Percentiles rank a stretch among this genome's conserved stretches.
Evolutionary conservation across 2,329 filamentous ascomycete genomes (phyloP).

Genomic region (Aspergillus vadensis): DNA sequence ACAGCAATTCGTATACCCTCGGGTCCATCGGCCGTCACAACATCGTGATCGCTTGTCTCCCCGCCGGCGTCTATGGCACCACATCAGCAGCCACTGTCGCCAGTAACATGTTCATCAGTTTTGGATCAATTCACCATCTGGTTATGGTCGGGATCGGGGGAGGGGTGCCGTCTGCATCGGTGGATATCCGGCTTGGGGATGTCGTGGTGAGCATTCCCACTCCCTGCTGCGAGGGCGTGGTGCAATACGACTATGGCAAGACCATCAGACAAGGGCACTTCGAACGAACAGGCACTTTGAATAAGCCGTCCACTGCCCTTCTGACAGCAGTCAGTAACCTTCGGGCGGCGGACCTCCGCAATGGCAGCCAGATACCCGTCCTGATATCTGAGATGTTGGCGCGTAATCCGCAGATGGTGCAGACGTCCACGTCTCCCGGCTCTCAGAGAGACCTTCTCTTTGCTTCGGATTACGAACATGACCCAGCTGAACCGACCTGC

Average conservation of each 20-base stretch:
- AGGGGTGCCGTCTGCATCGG: constrained; percentile 7
- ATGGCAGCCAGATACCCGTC: not conserved
- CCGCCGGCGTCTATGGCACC: constrained; percentile 4
- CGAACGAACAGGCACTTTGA: constrained; percentile 15
- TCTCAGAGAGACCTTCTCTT: not conserved
- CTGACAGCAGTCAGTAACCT: constrained; percentile 15
- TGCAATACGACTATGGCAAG: constrained; percentile 28
- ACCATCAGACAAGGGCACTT: constrained; percentile 10
- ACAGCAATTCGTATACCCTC: constrained; percentile 8
- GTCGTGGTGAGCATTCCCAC: constrained; percentile 19
- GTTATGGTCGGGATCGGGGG: constrained; percentile 22
- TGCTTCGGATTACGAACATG: constrained; percentile 2
- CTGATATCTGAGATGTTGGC: constrained; percentile 2
- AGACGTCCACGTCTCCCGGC: not conserved
- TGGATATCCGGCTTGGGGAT: constrained; percentile 22
- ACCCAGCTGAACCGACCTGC: not conserved
- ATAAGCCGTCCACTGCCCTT: constrained; percentile 17
- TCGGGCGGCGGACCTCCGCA: constrained; percentile 11
- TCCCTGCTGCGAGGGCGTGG: constrained; percentile 14
- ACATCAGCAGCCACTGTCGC: constrained; percentile 4
- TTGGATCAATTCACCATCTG: not conserved
- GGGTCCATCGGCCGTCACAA: constrained; percentile 8
- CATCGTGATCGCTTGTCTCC: constrained; percentile 13
- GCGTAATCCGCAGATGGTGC: not conserved
- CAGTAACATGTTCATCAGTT: constrained; percentile 7